These are phyloP conservation scores for Trametes villosa DNA, from an alignment of 768 basidiomycete genomes.

Conservation along the genomic window DNA sequence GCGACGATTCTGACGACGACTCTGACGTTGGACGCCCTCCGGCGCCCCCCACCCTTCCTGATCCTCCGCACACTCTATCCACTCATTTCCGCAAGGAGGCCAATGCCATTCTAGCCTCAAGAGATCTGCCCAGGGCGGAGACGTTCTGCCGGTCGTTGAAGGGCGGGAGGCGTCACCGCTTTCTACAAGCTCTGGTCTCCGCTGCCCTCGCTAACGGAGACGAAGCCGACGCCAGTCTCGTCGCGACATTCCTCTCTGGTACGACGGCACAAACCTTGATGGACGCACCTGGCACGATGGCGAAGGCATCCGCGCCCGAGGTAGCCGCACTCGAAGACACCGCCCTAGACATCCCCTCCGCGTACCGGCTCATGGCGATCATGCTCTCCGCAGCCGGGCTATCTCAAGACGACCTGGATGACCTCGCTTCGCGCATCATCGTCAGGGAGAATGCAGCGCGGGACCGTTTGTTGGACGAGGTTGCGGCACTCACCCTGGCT, in stretches of 20 bases:
- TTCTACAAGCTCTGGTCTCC: conserved; percentile 44
- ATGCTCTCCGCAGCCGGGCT: conserved; percentile 36
- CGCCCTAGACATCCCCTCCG: conserved; percentile 51
- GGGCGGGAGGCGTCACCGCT: conserved; percentile 36
- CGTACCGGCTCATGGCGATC: conserved; percentile 45
- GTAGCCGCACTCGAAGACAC: conserved; percentile 49
- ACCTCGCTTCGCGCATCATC: conserved; percentile 13
- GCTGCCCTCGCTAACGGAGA: conserved; percentile 47
- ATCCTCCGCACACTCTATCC: not conserved
- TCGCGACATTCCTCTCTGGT: conserved; percentile 44
- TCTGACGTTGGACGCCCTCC: conserved; percentile 9
- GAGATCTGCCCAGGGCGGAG: conserved; percentile 46
- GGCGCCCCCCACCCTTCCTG: not conserved
- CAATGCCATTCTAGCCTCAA: conserved; percentile 37
- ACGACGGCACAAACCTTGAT: conserved; percentile 34
- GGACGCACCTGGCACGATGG: conserved; percentile 37
- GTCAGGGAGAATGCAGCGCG: conserved; percentile 11
- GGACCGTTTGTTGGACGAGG: conserved; percentile 14
- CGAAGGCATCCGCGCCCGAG: conserved; percentile 39
- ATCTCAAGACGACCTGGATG: not conserved
- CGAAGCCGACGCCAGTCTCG: conserved; percentile 43
- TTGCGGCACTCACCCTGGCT: not conserved
- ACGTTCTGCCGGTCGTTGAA: conserved; percentile 49
- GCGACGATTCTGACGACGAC: conserved; percentile 7
- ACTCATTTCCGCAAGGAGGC: conserved; percentile 6